Percentiles rank a stretch among this genome's conserved stretches.
phyloP scores from a whole-genome alignment of 106 monocot genomes.

The Platanthera zijinensis region DNA sequence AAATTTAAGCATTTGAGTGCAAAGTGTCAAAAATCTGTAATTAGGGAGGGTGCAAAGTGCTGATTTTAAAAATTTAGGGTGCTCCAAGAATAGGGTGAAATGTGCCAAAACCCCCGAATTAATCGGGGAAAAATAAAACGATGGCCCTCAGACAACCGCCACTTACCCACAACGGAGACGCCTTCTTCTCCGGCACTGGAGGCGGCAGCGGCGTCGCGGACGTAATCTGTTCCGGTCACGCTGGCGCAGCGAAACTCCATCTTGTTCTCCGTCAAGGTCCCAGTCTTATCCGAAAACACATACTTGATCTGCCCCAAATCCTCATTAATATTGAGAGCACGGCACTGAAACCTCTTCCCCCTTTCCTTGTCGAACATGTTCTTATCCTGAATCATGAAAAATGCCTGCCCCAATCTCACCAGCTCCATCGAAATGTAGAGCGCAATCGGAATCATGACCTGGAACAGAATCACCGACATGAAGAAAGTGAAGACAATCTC shows the following conservation, averaged over 20 bases:
- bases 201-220: not conserved
- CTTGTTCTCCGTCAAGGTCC: constrained; percentile 92
- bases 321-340: constrained; percentile 90
- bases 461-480: constrained; percentile 65
- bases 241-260: constrained; percentile 77
- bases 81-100: too few species aligned
- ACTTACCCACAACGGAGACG: constrained; percentile 10
- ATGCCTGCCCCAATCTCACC: constrained; percentile 64
- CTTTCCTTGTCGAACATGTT: constrained; percentile 54
- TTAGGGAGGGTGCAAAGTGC: too few species aligned
- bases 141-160: not conserved
- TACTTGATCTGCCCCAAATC: constrained; percentile 91
- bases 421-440: constrained; percentile 88
- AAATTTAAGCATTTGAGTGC: too few species aligned
- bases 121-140: not conserved
- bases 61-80: too few species aligned
- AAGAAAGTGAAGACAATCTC: constrained; percentile 53
- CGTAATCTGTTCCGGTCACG: constrained; percentile 52
- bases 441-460: constrained; percentile 81
- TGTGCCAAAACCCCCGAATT: not conserved
- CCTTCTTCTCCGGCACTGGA: not conserved
- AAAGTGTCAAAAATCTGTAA: too few species aligned
- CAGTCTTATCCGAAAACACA: constrained; percentile 88
- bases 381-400: constrained; percentile 52
- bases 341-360: constrained; percentile 58